Evolutionary conservation across 2,329 filamentous ascomycete species (phyloP).

Genomic region (Botryotinia globosa): DNA sequence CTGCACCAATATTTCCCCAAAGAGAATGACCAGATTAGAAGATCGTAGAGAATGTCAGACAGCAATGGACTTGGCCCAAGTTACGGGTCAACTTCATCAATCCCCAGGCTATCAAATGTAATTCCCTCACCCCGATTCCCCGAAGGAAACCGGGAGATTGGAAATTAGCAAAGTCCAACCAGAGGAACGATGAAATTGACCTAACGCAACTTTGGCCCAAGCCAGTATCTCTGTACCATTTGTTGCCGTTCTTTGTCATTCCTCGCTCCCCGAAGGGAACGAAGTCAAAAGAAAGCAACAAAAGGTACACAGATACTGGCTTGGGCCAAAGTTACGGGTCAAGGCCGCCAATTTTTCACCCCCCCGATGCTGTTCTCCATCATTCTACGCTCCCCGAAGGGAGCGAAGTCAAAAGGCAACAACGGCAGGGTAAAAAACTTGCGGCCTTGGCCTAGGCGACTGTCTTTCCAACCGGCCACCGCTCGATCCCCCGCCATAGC

Average conservation of each 20-base stretch:
- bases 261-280: neutral
- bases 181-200: neutral
- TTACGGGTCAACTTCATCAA: neutral
- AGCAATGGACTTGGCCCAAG: neutral
- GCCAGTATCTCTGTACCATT: neutral
- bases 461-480: neutral
- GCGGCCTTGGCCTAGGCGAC: neutral
- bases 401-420: neutral
- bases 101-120: neutral
- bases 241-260: neutral
- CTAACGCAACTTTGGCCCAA: constrained; percentile 8
- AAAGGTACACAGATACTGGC: neutral
- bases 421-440: neutral
- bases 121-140: too few species aligned
- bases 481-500: neutral
- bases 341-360: neutral
- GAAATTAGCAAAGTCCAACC: neutral
- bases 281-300: neutral
- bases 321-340: neutral
- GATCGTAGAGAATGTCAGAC: neutral
- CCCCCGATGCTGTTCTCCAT: neutral
- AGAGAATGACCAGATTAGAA: neutral
- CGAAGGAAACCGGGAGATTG: neutral
- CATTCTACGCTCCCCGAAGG: neutral
- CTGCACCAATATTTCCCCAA: too few species aligned